Percentiles rank a stretch among this genome's conserved stretches.
These are phyloP conservation scores for Infundibulicybe gibba DNA, from an alignment of 768 basidiomycete species.

Conservation along the genomic window DNA sequence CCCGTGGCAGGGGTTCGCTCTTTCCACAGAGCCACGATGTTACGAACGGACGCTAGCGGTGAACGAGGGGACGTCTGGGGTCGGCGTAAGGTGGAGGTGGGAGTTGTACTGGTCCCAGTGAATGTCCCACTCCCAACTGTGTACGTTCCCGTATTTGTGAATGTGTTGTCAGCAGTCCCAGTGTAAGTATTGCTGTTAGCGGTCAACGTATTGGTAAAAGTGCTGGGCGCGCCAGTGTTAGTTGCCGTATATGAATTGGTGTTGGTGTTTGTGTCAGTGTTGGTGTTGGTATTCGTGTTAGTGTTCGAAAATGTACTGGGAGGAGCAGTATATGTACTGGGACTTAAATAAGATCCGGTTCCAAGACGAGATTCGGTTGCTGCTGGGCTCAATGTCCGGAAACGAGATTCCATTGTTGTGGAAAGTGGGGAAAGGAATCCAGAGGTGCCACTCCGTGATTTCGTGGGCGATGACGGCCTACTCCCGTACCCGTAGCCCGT, in stretches of 20 bases:
- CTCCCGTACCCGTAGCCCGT: constrained; percentile 33
- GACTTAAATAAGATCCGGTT: constrained; percentile 30
- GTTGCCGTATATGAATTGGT: constrained; percentile 22
- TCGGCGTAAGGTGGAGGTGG: constrained; percentile 54
- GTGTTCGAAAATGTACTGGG: constrained; percentile 31
- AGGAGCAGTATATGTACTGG: constrained; percentile 32
- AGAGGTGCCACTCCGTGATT: constrained; percentile 30
- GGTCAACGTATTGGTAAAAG: constrained; percentile 36
- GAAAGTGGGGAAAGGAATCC: constrained; percentile 49
- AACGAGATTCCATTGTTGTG: constrained; percentile 23
- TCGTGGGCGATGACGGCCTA: constrained; percentile 44
- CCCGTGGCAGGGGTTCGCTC: constrained; percentile 60
- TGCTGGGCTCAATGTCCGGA: constrained; percentile 24
- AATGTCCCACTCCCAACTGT: constrained; percentile 24
- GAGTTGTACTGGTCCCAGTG: constrained; percentile 39
- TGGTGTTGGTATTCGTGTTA: constrained; percentile 20
- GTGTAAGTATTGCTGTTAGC: constrained; percentile 29
- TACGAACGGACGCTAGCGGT: constrained; percentile 70
- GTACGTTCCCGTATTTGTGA: constrained; percentile 14
- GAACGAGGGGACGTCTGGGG: constrained; percentile 67
- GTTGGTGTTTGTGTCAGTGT: constrained; percentile 19
- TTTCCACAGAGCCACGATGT: constrained; percentile 80
- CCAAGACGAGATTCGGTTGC: constrained; percentile 13
- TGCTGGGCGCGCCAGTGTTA: constrained; percentile 24
- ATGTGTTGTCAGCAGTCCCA: constrained; percentile 28